A percentile compares a stretch with the other conserved stretches of the same genome.
These are phyloP conservation scores for Fraxinus sp. DNA, from an alignment of 305 asterid species.

Conservation along the genomic window DNA sequence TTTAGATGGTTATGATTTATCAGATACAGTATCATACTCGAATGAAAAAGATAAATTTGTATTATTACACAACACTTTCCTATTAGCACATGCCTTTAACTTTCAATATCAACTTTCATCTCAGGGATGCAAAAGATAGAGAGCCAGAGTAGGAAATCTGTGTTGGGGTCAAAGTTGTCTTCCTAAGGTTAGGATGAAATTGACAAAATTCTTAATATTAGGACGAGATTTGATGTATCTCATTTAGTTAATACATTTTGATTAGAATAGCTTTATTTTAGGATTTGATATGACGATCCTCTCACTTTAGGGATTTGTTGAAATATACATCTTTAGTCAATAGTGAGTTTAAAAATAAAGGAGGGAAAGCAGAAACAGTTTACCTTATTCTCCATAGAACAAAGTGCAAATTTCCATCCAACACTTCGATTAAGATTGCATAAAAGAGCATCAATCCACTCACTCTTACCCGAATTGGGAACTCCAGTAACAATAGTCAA, in stretches of 20 bases:
- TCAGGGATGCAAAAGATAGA: neutral
- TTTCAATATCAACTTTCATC: conserved; percentile 8
- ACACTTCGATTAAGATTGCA: conserved; percentile 82
- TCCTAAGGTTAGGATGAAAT: neutral
- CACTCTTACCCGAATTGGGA: conserved; percentile 99
- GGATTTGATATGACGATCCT: neutral
- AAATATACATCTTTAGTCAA: neutral
- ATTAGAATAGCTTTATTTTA: neutral
- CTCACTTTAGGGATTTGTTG: neutral
- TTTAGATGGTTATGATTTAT: neutral
- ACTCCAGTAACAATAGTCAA: conserved; percentile 91
- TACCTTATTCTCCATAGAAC: conserved; percentile 98
- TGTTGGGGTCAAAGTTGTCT: neutral
- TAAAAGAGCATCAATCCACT: conserved; percentile 97
- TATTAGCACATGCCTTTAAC: neutral
- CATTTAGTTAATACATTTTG: neutral
- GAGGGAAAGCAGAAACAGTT: neutral
- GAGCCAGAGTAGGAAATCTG: neutral
- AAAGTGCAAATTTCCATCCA: conserved; percentile 94
- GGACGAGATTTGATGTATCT: neutral
- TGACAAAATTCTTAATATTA: neutral
- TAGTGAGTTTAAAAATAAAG: conserved; percentile 2
- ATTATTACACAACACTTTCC: neutral
- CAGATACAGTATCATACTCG: neutral
- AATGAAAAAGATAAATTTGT: neutral